Percentiles rank a stretch among this genome's conserved stretches.
Conservation (phyloP, 441 rosid species). For the Arabidopsis hybrid region DNA sequence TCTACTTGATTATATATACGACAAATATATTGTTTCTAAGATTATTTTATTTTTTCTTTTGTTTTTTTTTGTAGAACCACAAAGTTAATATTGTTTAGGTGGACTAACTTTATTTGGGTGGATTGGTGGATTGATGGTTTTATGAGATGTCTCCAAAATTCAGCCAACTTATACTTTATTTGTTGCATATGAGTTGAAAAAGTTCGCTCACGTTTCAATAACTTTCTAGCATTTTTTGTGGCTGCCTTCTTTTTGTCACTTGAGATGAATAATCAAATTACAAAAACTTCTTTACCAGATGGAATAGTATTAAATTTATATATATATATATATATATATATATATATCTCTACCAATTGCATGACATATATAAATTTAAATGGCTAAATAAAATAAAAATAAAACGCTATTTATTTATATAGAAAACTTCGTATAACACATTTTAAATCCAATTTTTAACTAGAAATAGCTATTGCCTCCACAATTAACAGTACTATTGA, state of each 20-base stretch:
- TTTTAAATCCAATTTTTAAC: neutral
- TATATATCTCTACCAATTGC: too few species aligned
- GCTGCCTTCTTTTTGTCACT: neutral
- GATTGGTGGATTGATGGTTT: slow-evolving; percentile 19
- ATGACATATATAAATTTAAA: too few species aligned
- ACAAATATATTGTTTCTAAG: neutral
- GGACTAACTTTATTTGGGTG: slow-evolving; percentile 19
- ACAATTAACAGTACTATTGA: too few species aligned
- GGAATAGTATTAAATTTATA: too few species aligned
- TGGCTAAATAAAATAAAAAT: neutral
- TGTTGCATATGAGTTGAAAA: slow-evolving; percentile 8
- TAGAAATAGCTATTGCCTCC: too few species aligned
- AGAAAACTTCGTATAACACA: neutral
- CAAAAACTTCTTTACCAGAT: neutral
- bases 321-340: too few species aligned
- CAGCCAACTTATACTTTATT: neutral
- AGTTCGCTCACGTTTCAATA: neutral
- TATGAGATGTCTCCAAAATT: neutral
- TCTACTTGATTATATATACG: slow-evolving; percentile 4
- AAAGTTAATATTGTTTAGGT: slow-evolving; percentile 24
- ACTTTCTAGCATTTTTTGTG: slow-evolving; percentile 1
- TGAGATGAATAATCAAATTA: neutral
- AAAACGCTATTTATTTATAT: neutral
- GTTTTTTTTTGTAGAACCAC: slow-evolving; percentile 17
- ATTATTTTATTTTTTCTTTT: too few species aligned